phyloP scores from a whole-genome alignment of 805 yeast genomes.

The Lachancea fermentati region DNA sequence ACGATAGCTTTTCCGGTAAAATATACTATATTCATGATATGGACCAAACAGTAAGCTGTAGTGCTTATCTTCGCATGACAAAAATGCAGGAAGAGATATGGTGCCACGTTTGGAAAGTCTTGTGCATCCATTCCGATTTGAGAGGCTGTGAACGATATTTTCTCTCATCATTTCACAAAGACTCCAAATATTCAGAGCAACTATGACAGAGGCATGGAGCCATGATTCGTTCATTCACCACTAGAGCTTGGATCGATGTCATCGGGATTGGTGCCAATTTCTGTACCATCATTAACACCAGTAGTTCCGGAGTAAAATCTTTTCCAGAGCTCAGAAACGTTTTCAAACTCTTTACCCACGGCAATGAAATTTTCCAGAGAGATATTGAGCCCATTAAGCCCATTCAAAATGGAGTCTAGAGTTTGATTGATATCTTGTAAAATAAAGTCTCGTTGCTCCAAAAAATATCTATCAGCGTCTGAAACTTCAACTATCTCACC shows the following conservation, averaged over 20 bases:
- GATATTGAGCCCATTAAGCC: slow-evolving; percentile 59
- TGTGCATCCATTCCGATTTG: no score
- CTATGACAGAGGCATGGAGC: no score
- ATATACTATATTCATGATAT: no score
- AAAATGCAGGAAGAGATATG: no score
- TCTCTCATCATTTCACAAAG: no score
- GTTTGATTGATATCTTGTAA: slow-evolving; percentile 33
- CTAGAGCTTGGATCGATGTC: neutral
- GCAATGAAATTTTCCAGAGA: slow-evolving; percentile 62
- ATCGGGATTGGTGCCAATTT: neutral
- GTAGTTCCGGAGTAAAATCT: slow-evolving; percentile 52
- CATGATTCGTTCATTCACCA: neutral
- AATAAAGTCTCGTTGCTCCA: slow-evolving; percentile 27
- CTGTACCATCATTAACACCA: neutral
- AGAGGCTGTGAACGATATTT: neutral
- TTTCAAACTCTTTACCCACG: slow-evolving; percentile 72
- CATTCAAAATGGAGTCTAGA: slow-evolving; percentile 60
- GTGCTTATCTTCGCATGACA: no score
- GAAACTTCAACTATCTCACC: slow-evolving; percentile 8
- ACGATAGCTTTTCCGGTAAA: no score
- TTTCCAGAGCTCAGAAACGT: slow-evolving; percentile 65
- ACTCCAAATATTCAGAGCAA: no score
- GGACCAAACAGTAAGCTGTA: no score
- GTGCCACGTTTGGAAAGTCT: no score
- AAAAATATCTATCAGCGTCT: slow-evolving; percentile 23